Evolutionary conservation across 768 basidiomycete species (phyloP), one percentile per base, ranked within the genome.

Genomic region (Thelephora aurantiotincta): DNA sequence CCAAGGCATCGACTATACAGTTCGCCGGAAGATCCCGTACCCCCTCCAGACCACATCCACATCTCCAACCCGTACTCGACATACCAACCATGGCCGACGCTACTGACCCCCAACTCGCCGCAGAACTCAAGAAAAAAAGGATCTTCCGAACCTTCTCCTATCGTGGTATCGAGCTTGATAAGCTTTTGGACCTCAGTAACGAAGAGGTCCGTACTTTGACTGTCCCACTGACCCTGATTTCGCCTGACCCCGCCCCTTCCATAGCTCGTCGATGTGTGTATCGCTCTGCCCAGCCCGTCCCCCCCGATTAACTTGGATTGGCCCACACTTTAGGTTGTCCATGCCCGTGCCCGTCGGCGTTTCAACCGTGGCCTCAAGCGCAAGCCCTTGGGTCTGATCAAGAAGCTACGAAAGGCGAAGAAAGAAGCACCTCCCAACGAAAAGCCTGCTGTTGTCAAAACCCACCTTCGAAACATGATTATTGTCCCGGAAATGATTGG

Each of bases 401-500:
- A 98, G 78, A 99, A 99, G 71, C 77, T 99, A 58, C 89, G 96
- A 68, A 94, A 96, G 70, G 90, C 96, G 50, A 99, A 99, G 80
- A 98, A 94, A 74, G 92, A 97, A 68, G 91, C 92, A n/a, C 87
- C 80, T 49, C 88, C 94, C 57, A 96, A 97, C 70, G 93, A 98
- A 73, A 98, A 99, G 76, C 96, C 96, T 50, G 77, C 90, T 46
- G 87, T 92, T 57, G 94, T 99, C 62, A 99, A 98, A 78, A 99
- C 96, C 49, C 96, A 99, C 69, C 75, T 99, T 58, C 90, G 96
- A 60, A 83, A 98, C 71, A 98, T 99, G 96, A 94, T 98, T 68
- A 83, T 99, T 68, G 96, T 99, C 51, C 96, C 96, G 44, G 96
- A 99, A 75, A 98, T 99, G 96, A 97, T 99, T 68, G 96, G 96